Evolutionary conservation across 768 basidiomycete genomes (phyloP).

Genomic region (Xerocomus potaroensis): DNA sequence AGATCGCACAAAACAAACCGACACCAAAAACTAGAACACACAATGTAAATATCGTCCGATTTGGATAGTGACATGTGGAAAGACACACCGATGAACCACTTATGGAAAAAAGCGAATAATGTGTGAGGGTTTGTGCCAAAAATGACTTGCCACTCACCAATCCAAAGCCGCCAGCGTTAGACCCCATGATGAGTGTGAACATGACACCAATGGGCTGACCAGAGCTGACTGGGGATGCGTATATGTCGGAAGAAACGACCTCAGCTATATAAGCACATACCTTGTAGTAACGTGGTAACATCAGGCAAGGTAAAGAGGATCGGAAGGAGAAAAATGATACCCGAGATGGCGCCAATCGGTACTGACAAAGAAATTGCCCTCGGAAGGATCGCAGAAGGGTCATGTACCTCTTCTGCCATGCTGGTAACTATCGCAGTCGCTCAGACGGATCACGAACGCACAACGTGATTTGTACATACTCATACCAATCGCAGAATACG

Average conservation of each 20-base stretch:
- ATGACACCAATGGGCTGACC: slow-evolving; percentile 63
- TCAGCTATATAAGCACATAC: slow-evolving; percentile 29
- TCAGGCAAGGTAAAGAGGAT: slow-evolving; percentile 64
- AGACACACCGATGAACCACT: slow-evolving; percentile 42
- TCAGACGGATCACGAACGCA: slow-evolving; percentile 2
- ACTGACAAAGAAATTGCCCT: slow-evolving; percentile 51
- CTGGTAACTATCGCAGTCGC: slow-evolving; percentile 42
- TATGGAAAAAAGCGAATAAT: background rate
- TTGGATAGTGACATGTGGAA: background rate
- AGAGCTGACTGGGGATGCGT: slow-evolving; percentile 40
- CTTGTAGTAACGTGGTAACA: slow-evolving; percentile 46
- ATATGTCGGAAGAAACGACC: slow-evolving; percentile 1
- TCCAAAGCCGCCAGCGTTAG: slow-evolving; percentile 57
- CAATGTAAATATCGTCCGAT: background rate
- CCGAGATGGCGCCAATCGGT: slow-evolving; percentile 48
- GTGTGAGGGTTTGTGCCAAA: slow-evolving; percentile 1
- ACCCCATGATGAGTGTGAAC: slow-evolving; percentile 60
- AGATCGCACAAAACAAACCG: slow-evolving; percentile 60
- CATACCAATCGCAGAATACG: slow-evolving; percentile 60
- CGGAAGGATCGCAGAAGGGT: slow-evolving; percentile 53
- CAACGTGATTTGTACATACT: slow-evolving; percentile 31
- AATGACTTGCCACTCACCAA: slow-evolving; percentile 36
- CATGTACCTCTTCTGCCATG: slow-evolving; percentile 65
- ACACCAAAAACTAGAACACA: slow-evolving; percentile 44
- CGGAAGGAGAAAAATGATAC: slow-evolving; percentile 55